Evolutionary conservation across 1,284 basidiomycete genomes (phyloP).

Genomic region (Sanguinoderma infundibulare): DNA sequence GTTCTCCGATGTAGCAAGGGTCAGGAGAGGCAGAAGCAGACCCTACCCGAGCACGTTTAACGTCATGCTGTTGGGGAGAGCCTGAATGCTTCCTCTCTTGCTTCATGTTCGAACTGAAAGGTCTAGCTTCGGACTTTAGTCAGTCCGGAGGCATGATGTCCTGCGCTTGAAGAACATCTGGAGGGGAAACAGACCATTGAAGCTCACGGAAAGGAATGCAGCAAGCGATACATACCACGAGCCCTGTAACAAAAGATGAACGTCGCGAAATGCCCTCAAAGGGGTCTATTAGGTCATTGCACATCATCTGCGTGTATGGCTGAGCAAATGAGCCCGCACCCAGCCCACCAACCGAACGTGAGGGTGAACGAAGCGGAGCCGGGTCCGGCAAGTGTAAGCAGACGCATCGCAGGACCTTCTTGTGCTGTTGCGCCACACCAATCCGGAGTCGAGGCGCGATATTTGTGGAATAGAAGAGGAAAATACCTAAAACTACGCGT

Average conservation of each 20-base stretch:
- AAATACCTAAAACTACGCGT: too few species aligned
- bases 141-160: conserved; percentile 3
- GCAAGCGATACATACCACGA: background rate
- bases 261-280: background rate
- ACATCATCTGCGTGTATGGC: background rate
- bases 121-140: background rate
- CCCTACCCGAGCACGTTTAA: conserved; percentile 3
- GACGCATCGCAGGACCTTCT: too few species aligned
- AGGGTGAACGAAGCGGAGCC: background rate
- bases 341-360: background rate
- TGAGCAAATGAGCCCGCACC: background rate
- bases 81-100: background rate
- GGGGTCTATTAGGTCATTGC: background rate
- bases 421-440: too few species aligned
- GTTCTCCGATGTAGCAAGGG: too few species aligned
- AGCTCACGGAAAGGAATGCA: background rate
- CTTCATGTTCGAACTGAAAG: background rate
- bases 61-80: background rate
- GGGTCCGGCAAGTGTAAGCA: too few species aligned
- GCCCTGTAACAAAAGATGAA: conserved; percentile 13
- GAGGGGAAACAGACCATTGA: background rate
- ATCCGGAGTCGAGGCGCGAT: too few species aligned
- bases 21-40: background rate
- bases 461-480: too few species aligned
- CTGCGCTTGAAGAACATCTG: conserved; percentile 12